Evolutionary conservation across 2,329 filamentous ascomycete species (phyloP), one percentile per base, ranked within the genome.

Genomic region (Orbilia oligospora): DNA sequence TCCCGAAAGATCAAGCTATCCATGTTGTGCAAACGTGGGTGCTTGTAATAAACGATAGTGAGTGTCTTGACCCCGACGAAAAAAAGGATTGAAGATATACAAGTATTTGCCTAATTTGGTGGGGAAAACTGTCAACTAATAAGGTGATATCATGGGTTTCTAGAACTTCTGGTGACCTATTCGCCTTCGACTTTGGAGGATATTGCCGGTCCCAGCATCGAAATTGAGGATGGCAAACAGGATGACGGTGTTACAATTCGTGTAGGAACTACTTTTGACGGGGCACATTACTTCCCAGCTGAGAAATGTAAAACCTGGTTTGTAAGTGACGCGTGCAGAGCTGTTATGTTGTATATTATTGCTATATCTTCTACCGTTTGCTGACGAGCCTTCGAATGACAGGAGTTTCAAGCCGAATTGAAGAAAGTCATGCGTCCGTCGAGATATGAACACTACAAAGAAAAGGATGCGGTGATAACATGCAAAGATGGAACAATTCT

Each of bases 281-380:
- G 16, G 14, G 53, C 70, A 8, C 58, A 58, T 51, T 73, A 56
- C 27, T 67, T 73, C 14, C 36, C 53, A 10, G 61, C 61, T 33
- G 70, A 73, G 14, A 73, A 73, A 51, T 73, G 70, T n/a, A 58
- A 73, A 67, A 73, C 70, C 1, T 73, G 70, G 70, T 73, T 73
- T 73, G 70, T 73, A 41, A 67, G 70, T 73, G 24, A 18, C 10
- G n/a, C n/a, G 33, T 55, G 27, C 3, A 5, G 44, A 9, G 14
- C 30, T 24, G 20, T 48, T 22, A 30, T 30, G 8, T n/a, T 46
- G 6, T 18, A 18, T 12, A 20, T 64, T 1, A 1, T 9, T 18
- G 4, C 51, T 48, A 63, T 18, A 3, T 22, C 5, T 14, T 27
- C 3, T 12, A n/a, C 36, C n/a, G 4, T 5, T 36, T 30, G 18